A percentile compares a stretch with the other conserved stretches of the same genome.
Conservation (phyloP, 2,329 filamentous ascomycete species). For the Colletotrichum chrysophilum region DNA sequence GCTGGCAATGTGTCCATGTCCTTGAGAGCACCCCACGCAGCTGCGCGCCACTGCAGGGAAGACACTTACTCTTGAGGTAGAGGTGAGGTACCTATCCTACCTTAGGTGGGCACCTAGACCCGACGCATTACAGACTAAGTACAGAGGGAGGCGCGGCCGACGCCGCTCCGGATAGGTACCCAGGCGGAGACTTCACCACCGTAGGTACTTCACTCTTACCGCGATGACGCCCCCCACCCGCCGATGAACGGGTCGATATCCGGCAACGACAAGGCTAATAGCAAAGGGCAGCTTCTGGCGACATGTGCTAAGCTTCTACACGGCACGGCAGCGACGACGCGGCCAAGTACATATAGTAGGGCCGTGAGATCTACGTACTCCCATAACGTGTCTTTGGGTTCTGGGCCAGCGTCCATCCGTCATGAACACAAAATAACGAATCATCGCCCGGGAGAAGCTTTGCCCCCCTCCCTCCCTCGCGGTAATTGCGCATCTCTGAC, state of each 20-base stretch:
- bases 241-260: neutral
- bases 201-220: neutral
- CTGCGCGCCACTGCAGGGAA: neutral
- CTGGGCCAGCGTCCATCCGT: neutral
- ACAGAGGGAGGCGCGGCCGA: neutral
- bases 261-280: neutral
- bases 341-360: neutral
- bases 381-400: neutral
- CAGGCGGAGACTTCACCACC: neutral
- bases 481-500: constrained; percentile 17
- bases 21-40: constrained; percentile 9
- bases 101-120: too few species aligned
- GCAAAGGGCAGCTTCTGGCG: neutral
- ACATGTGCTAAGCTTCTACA: constrained; percentile 15
- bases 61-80: neutral
- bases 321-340: neutral
- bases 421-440: neutral
- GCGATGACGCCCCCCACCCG: neutral
- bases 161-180: neutral
- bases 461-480: neutral
- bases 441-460: neutral
- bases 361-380: neutral
- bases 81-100: too few species aligned
- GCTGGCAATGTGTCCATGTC: neutral
- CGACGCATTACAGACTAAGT: neutral